Percentiles rank a stretch among this genome's conserved stretches.
These are phyloP conservation scores for Penicillium aurantiogriseum DNA, from an alignment of 2,329 filamentous ascomycete genomes.

Conservation along the genomic window DNA sequence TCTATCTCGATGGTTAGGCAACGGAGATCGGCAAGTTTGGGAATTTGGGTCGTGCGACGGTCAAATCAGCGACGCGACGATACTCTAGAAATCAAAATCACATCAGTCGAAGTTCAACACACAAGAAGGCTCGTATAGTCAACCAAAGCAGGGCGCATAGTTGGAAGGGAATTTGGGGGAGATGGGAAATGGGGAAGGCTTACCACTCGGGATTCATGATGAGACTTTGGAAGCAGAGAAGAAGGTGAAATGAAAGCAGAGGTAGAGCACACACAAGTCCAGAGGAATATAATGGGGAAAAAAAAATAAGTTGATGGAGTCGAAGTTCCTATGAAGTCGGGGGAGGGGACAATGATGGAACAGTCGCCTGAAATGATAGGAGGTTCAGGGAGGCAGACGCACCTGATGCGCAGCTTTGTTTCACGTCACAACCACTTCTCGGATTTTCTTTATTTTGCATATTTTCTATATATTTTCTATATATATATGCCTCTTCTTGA, in stretches of 20 bases:
- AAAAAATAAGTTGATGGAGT: constrained; percentile 17
- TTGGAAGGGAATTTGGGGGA: constrained; percentile 7
- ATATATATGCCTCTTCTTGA: neutral
- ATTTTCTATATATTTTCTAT: neutral
- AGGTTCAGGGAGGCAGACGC: constrained; percentile 27
- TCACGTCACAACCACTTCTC: constrained; percentile 15
- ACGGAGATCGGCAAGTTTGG: constrained; percentile 18
- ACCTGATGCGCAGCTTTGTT: constrained; percentile 30
- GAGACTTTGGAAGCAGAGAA: constrained; percentile 14
- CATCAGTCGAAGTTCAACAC: constrained; percentile 12
- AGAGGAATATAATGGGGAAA: constrained; percentile 15
- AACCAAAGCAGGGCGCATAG: constrained; percentile 2
- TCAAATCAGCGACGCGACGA: neutral
- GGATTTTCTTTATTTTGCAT: neutral
- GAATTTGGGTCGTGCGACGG: neutral
- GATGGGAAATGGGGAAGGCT: constrained; percentile 23
- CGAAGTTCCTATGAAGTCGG: constrained; percentile 13
- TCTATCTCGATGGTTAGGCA: constrained; percentile 55
- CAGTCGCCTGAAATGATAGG: constrained; percentile 30
- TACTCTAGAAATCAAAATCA: constrained; percentile 26
- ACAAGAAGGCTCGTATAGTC: neutral
- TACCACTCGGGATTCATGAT: constrained; percentile 53
- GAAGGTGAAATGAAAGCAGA: constrained; percentile 5
- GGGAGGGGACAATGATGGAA: constrained; percentile 29
- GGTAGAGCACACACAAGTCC: constrained; percentile 6